Conservation (phyloP, 495 filamentous ascomycete genomes). For the Hypomontagnella submonticulosa region DNA sequence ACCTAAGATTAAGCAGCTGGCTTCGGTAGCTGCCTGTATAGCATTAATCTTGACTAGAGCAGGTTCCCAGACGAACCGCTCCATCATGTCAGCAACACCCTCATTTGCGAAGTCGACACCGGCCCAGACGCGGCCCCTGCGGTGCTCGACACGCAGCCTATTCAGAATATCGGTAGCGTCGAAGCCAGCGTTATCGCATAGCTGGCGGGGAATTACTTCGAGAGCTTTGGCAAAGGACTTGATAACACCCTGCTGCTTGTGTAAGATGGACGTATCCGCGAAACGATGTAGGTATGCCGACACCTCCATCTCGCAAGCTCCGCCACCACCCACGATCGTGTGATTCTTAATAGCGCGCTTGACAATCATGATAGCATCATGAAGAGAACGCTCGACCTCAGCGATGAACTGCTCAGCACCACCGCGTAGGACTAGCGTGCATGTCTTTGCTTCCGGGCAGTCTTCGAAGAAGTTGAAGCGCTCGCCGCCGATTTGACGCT, state of each 20-base stretch:
- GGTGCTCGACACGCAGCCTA: constrained; percentile 91
- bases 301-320: constrained; percentile 96
- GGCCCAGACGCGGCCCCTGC: constrained; percentile 89
- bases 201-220: constrained; percentile 94
- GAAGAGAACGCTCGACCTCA: constrained; percentile 94
- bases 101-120: constrained; percentile 95
- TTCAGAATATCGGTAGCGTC: constrained; percentile 98
- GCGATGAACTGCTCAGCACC: constrained; percentile 99
- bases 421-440: constrained; percentile 93
- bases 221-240: constrained; percentile 97
- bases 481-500: constrained; percentile 96
- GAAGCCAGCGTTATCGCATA: constrained; percentile 98
- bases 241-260: constrained; percentile 97
- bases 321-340: constrained; percentile 93
- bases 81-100: constrained; percentile 91
- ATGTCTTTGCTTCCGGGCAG: constrained; percentile 94
- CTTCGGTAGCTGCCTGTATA: constrained; percentile 94
- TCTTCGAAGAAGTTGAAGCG: constrained; percentile 98
- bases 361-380: constrained; percentile 99
- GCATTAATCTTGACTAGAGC: constrained; percentile 96
- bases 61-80: constrained; percentile 96
- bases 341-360: constrained; percentile 95
- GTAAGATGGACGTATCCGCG: constrained; percentile 88
- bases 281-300: constrained; percentile 91
- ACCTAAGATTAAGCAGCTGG: constrained; percentile 91